phyloP scores from a whole-genome alignment of 2,329 filamentous ascomycete species.

The Trichoderma semiorbis region DNA sequence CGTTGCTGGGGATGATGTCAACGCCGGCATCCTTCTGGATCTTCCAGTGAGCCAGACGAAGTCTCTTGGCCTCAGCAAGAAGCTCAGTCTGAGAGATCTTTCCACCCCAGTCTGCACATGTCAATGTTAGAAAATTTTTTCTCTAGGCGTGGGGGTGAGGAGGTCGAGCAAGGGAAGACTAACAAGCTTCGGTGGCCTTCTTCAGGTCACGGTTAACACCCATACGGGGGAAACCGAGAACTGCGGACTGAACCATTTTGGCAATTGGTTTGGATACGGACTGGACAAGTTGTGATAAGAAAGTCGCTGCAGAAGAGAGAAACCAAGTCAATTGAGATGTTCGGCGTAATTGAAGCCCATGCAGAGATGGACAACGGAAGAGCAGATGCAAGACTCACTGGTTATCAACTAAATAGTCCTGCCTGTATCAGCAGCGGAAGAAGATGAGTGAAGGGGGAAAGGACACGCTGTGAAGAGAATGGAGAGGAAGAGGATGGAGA shows the following conservation, averaged over 20 bases:
- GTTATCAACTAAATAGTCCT: conserved; percentile 6
- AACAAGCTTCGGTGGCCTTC: conserved; percentile 96
- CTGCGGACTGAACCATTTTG: conserved; percentile 65
- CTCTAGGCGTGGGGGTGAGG: conserved; percentile 23
- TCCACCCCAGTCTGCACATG: conserved; percentile 68
- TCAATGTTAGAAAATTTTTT: conserved; percentile 19
- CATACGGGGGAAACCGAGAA: conserved; percentile 99
- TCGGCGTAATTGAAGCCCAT: not conserved
- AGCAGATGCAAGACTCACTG: not conserved
- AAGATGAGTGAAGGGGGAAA: not conserved
- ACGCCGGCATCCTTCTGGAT: conserved; percentile 99
- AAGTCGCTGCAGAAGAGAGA: not conserved
- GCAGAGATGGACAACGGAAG: not conserved
- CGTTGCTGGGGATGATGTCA: conserved; percentile 97
- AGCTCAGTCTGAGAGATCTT: conserved; percentile 92
- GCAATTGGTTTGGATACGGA: conserved; percentile 29
- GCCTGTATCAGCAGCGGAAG: conserved; percentile 8
- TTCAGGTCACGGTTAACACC: conserved; percentile 98
- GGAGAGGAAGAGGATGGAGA: not conserved
- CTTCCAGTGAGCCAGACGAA: conserved; percentile 96
- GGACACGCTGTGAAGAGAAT: conserved; percentile 12
- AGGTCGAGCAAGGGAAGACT: conserved; percentile 30
- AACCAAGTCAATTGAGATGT: not conserved
- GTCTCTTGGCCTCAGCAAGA: conserved; percentile 90
- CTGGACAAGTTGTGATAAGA: conserved; percentile 1